These are phyloP conservation scores for Brettanomyces bruxellensis DNA, from an alignment of 805 yeast genomes.

Conservation along the genomic window DNA sequence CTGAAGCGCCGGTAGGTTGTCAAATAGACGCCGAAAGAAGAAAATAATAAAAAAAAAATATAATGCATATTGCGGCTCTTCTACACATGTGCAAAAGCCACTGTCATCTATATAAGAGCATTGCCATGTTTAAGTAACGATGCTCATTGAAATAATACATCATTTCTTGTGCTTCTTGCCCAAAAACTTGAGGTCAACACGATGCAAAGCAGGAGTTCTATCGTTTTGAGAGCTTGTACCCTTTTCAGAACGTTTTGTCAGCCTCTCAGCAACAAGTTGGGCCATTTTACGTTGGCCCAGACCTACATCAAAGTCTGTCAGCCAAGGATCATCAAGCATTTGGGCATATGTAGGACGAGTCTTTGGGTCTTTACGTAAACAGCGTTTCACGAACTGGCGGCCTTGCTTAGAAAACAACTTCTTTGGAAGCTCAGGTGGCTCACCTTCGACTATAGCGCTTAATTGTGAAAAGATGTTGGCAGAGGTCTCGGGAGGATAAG, in stretches of 20 bases:
- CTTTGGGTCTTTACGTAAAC: conserved; percentile 73
- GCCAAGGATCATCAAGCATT: conserved; percentile 79
- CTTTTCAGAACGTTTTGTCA: conserved; percentile 11
- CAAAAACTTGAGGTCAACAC: neutral
- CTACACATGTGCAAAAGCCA: too few species aligned
- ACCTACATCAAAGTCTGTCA: conserved; percentile 39
- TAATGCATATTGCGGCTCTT: too few species aligned
- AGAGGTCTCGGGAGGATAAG: conserved; percentile 93
- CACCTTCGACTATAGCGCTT: conserved; percentile 94
- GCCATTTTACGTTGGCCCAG: conserved; percentile 20
- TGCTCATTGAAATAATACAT: too few species aligned
- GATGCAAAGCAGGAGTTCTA: conserved; percentile 1
- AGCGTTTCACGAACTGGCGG: conserved; percentile 65
- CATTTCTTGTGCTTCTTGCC: neutral
- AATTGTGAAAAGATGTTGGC: conserved; percentile 86
- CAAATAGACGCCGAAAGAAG: too few species aligned
- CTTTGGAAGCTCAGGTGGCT: conserved; percentile 71
- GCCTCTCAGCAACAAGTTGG: conserved; percentile 24
- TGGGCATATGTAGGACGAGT: conserved; percentile 74
- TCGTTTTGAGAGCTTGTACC: neutral
- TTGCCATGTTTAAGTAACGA: too few species aligned
- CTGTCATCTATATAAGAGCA: too few species aligned
- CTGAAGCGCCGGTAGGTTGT: too few species aligned
- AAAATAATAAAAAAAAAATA: too few species aligned
- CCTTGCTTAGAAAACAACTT: conserved; percentile 65